Percentiles rank a stretch among this genome's conserved stretches.
Evolutionary conservation across 345 rosid species (phyloP).

Genomic region (Lepidium aucheri): DNA sequence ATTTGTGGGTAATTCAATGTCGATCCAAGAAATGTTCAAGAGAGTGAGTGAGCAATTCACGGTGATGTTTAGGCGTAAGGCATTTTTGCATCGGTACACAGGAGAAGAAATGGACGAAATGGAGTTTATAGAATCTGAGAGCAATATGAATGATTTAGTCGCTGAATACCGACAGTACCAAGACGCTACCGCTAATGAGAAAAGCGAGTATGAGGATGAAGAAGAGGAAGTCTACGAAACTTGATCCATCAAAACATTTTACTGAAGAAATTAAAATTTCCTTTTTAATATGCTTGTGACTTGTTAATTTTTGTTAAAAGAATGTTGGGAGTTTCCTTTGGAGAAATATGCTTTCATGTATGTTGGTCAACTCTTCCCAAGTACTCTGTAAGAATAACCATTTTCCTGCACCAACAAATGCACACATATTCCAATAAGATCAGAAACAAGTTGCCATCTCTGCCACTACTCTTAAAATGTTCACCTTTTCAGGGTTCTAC

Average conservation of each 20-base stretch:
- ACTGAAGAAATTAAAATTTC: background rate
- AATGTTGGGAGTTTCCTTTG: background rate
- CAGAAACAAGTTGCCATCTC: background rate
- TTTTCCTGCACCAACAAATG: background rate
- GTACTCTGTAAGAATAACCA: background rate
- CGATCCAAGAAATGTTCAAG: constrained; percentile 20
- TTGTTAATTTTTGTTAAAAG: background rate
- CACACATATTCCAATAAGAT: background rate
- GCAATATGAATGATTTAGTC: constrained; percentile 19
- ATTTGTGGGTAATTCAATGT: constrained; percentile 12
- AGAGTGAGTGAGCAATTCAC: constrained; percentile 22
- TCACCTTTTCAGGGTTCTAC: background rate
- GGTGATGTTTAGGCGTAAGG: constrained; percentile 19
- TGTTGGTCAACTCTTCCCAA: background rate
- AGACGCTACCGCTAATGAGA: constrained; percentile 16
- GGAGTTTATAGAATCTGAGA: constrained; percentile 18
- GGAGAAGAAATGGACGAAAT: constrained; percentile 22
- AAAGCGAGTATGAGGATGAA: constrained; percentile 5
- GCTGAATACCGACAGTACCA: constrained; percentile 20
- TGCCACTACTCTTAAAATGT: background rate
- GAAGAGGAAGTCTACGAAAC: background rate
- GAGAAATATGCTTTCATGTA: background rate
- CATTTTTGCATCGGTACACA: constrained; percentile 19
- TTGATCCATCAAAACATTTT: background rate
- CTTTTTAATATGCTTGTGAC: background rate